Conservation (phyloP, 257 asterid genomes). For the Gynochthodes officinalis region DNA sequence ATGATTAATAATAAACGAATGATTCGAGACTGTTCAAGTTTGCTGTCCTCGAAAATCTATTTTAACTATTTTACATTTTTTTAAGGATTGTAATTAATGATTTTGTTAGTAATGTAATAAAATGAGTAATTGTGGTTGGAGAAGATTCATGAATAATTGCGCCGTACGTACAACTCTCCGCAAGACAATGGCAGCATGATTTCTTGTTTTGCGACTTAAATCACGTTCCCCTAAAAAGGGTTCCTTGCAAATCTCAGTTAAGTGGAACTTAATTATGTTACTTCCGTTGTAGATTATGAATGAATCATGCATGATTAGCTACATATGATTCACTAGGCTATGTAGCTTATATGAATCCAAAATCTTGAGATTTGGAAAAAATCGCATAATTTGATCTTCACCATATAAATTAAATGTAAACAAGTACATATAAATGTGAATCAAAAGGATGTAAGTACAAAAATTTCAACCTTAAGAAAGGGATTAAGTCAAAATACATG, state of each 20-base stretch:
- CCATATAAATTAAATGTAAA: not conserved
- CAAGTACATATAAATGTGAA: not conserved
- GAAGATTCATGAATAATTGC: not conserved
- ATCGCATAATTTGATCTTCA: not conserved
- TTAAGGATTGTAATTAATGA: no score
- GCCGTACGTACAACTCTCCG: not conserved
- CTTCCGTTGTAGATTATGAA: not conserved
- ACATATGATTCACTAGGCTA: no score
- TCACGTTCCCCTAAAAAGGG: constrained; percentile 7
- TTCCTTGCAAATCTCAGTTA: constrained; percentile 23
- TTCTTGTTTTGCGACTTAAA: constrained; percentile 17
- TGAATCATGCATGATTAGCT: constrained; percentile 6
- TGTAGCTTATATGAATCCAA: no score
- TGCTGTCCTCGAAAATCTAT: no score
- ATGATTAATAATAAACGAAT: no score
- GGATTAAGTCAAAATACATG: not conserved
- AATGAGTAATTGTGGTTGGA: no score
- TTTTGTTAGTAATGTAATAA: no score
- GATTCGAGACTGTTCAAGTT: no score
- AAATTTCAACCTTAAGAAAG: not conserved
- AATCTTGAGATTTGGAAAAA: not conserved
- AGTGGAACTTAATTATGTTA: constrained; percentile 4
- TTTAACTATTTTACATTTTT: no score
- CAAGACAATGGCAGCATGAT: constrained; percentile 16
- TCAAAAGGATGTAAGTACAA: not conserved